Conservation (phyloP, 2,329 filamentous ascomycete species). For the Sordariomycetes sp. region DNA sequence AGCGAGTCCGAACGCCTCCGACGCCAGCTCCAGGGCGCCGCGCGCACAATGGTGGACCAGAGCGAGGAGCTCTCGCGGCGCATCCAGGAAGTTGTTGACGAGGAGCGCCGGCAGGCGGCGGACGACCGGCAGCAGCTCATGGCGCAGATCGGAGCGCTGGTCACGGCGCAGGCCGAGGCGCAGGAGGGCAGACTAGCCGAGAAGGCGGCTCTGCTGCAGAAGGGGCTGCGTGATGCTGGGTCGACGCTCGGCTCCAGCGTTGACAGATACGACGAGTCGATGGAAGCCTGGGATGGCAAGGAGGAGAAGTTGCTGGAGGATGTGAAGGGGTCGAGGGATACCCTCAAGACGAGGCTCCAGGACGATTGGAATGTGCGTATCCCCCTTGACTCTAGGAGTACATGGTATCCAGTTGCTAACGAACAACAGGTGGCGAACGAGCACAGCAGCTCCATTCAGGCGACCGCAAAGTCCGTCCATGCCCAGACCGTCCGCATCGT, state of each 20-base stretch:
- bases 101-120: constrained; percentile 61
- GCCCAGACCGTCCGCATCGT: constrained; percentile 83
- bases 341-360: constrained; percentile 69
- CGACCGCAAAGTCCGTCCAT: constrained; percentile 75
- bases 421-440: constrained; percentile 50
- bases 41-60: constrained; percentile 51
- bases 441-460: constrained; percentile 72
- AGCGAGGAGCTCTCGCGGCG: constrained; percentile 53
- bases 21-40: constrained; percentile 58
- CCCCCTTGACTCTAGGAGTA: constrained; percentile 29
- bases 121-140: constrained; percentile 64
- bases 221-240: constrained; percentile 33
- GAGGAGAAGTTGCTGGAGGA: constrained; percentile 58
- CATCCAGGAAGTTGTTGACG: constrained; percentile 57
- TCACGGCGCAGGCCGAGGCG: constrained; percentile 58
- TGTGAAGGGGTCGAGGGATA: constrained; percentile 60
- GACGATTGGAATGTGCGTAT: constrained; percentile 67
- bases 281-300: constrained; percentile 61
- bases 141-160: constrained; percentile 61
- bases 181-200: constrained; percentile 60
- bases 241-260: constrained; percentile 52
- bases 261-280: constrained; percentile 51
- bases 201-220: constrained; percentile 49
- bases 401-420: constrained; percentile 11
- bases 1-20: constrained; percentile 62